A percentile compares a stretch with the other conserved stretches of the same genome.
These are phyloP conservation scores for Lagenidium giganteum DNA, from an alignment of 352 stramenopile species.

Conservation along the genomic window DNA sequence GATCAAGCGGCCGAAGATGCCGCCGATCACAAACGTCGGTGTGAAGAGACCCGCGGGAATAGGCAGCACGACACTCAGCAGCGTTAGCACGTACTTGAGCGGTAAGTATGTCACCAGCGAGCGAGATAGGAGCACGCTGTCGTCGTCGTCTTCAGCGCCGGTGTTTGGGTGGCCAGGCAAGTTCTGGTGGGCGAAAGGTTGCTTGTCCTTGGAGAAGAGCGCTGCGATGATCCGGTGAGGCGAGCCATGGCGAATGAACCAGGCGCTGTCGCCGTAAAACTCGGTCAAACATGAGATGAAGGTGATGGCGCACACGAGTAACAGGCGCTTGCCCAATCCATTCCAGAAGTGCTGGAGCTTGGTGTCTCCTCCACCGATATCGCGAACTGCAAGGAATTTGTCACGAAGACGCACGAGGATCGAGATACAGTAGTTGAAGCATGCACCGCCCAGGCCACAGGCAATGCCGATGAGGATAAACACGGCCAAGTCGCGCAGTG, in stretches of 20 bases:
- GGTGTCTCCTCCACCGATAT: constrained; percentile 1
- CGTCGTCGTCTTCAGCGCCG: constrained; percentile 10
- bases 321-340: constrained; percentile 52
- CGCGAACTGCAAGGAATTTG: constrained; percentile 24
- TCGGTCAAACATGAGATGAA: constrained; percentile 63
- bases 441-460: constrained; percentile 58
- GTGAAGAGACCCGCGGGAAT: constrained; percentile 79
- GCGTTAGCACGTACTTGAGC: constrained; percentile 73
- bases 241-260: constrained; percentile 74
- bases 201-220: constrained; percentile 65
- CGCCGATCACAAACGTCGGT: constrained; percentile 81
- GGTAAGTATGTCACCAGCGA: constrained; percentile 73
- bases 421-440: constrained; percentile 70
- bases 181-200: constrained; percentile 27
- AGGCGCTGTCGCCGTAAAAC: constrained; percentile 77
- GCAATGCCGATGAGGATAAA: constrained; percentile 64
- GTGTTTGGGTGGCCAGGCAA: constrained; percentile 1
- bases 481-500: constrained; percentile 42
- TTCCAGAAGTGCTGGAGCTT: constrained; percentile 23
- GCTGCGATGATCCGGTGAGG: constrained; percentile 54
- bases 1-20: constrained; percentile 77
- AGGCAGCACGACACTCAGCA: constrained; percentile 70
- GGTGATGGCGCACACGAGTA: constrained; percentile 51
- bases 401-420: constrained; percentile 59
- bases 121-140: constrained; percentile 62